A percentile compares a stretch with the other conserved stretches of the same genome.
phyloP scores from a whole-genome alignment of 805 yeast species.

The Wickerhamiella spandovensis region DNA sequence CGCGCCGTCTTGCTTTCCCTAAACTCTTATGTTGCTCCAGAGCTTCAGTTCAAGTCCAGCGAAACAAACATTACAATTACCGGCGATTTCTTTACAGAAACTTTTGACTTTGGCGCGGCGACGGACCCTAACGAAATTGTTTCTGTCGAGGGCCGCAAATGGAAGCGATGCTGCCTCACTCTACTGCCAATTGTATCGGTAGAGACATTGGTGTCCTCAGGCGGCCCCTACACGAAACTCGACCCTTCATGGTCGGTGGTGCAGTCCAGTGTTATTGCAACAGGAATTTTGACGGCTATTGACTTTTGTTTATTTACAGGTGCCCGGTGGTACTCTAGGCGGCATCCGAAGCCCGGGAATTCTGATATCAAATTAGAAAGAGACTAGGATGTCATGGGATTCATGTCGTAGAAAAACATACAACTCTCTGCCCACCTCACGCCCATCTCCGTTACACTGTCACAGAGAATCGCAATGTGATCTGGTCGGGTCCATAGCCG shows the following conservation, averaged over 20 bases:
- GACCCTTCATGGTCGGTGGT: constrained; percentile 2
- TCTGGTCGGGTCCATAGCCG: neutral
- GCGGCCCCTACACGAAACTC: constrained; percentile 8
- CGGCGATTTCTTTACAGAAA: constrained; percentile 14
- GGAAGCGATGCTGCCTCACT: constrained; percentile 27
- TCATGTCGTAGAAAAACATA: neutral
- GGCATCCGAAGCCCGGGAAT: neutral
- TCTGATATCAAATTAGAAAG: neutral
- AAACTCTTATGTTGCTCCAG: neutral
- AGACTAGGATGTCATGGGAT: neutral
- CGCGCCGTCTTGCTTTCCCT: constrained; percentile 7
- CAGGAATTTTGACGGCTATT: constrained; percentile 14
- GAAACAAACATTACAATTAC: constrained; percentile 4
- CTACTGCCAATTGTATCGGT: constrained; percentile 23
- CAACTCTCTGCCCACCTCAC: neutral
- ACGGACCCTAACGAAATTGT: constrained; percentile 8
- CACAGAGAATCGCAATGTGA: neutral
- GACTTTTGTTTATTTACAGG: constrained; percentile 22
- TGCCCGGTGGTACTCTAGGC: constrained; percentile 10
- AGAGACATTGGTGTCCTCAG: constrained; percentile 19
- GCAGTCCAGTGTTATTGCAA: constrained; percentile 5
- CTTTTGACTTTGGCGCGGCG: constrained; percentile 12
- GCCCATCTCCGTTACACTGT: neutral
- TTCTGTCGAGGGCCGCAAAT: constrained; percentile 19
- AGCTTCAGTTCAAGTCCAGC: neutral